Evolutionary conservation across 1,284 basidiomycete species (phyloP), one percentile per base, ranked within the genome.

Genomic region (Melampsora larici-populina): DNA sequence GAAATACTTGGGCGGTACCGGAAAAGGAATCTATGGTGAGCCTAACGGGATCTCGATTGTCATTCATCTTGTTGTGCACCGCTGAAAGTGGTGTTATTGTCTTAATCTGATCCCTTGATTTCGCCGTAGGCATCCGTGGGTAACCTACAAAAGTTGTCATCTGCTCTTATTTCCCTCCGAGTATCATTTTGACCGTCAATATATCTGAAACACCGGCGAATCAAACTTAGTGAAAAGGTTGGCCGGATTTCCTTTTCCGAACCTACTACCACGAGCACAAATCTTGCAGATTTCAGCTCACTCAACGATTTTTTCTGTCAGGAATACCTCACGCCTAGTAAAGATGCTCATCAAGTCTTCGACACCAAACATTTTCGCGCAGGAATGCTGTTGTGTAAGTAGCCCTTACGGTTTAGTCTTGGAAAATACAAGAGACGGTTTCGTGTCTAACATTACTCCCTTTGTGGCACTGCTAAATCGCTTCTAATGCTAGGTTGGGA

Each of bases 11-110:
- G 62, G 1, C 64, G 66, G 55, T 74, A 74, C 66, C 24, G 48
- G 17, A 74, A 74, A 64, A 74, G 66, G 40, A 74, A 74, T 62
- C 51, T 74, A 33, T 74, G 71, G 71, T 74, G 11, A 21, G 71
- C 36, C 46, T 15, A 64, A 0, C 49, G 40, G 11, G 40, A 7
- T 43, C 40, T 43, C 40, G 40, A 13, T 43, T 11, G 40, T 9
- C 40, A 43, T 43, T 43, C 40, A 7, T 1, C 11, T 7, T 43
- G 6, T 43, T 13, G 11, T 43, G 40, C 6, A 9, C 40, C 5
- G 40, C 11, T 8, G 40, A 43, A 43, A 43, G 5, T 13, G 40
- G 40, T 43, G 40, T 8, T 43, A 21, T 40, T 46, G n/a, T 46
- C n/a, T 46, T 21, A 9, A 43, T 24, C 2, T 36, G 18, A 43